A percentile compares a stretch with the other conserved stretches of the same genome.
Conservation (phyloP, 108 stramenopile species). For the Aurantiochytrium sp. region DNA sequence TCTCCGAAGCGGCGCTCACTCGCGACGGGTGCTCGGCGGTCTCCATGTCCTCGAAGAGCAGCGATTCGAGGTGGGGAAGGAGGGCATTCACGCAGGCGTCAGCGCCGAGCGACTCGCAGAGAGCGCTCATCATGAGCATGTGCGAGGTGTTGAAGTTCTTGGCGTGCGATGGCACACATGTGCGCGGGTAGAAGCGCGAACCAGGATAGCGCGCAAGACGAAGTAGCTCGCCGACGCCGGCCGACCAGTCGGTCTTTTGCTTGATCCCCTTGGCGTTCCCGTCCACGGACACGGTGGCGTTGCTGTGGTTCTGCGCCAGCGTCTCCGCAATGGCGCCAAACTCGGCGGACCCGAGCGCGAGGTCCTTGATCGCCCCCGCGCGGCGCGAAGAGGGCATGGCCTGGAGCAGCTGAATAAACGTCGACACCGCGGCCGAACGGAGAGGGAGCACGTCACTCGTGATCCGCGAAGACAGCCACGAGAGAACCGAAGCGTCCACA, state of each 20-base stretch:
- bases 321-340: neutral
- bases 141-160: neutral
- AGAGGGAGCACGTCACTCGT: neutral
- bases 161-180: neutral
- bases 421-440: neutral
- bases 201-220: neutral
- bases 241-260: conserved; percentile 5
- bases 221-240: neutral
- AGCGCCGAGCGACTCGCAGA: neutral
- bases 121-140: neutral
- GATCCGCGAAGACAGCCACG: neutral
- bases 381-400: neutral
- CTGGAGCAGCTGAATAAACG: neutral
- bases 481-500: neutral
- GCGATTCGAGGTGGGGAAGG: neutral
- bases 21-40: neutral
- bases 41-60: neutral
- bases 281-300: conserved; percentile 14
- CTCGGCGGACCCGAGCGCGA: neutral
- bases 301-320: neutral
- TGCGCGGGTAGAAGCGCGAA: neutral
- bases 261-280: neutral
- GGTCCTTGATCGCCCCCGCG: neutral
- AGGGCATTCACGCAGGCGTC: neutral
- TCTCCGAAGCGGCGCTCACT: neutral